Evolutionary conservation across 805 yeast genomes (phyloP), one percentile per base, ranked within the genome.

Genomic region (Teunomyces kruisii): DNA sequence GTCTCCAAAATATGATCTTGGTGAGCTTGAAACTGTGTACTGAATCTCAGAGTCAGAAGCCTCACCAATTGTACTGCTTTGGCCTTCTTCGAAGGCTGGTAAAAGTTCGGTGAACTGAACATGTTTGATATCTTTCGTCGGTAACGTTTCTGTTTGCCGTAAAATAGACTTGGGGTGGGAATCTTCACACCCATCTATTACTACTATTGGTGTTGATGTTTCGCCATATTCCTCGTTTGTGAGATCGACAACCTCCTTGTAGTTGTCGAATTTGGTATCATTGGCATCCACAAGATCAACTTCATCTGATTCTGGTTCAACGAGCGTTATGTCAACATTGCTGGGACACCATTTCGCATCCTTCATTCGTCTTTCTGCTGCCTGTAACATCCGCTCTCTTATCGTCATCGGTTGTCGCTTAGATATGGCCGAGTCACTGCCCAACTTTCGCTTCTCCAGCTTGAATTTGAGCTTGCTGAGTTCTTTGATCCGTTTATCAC

Each of bases 301-400:
- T 3, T 79, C 85, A n/a, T 68, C 68, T 27, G 70, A 74, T 2
- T 57, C 54, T 0, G 81, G 80, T 15, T 67, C 66, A 3, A 65
- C 67, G 5, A 57, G 67, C 8, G 49, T 56, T 2, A 43, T 53
- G 14, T 46, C 55, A 10, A 43, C 56, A 41, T 43, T 46, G n/a
- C 50, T 49, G 9, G 57, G 56, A 49, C 86, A 81, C 70, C 76
- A 72, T 46, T 74, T 76, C 3, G 69, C 58, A 57, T 81, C 87
- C n/a, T 65, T 62, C 14, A 70, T 58, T 37, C 94, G 65, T 45
- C 83, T 63, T 47, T 83, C 84, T 0, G 88, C 83, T 1, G 95
- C 94, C 47, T 72, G 75, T 13, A 78, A 56, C 36, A 79, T 75
- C 39, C 79, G 59, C 5, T 71, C 76, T 30, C 81, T 66, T 40